Evolutionary conservation across 345 rosid species (phyloP), one percentile per base, ranked within the genome.

Genomic region (Reutealis trisperma): DNA sequence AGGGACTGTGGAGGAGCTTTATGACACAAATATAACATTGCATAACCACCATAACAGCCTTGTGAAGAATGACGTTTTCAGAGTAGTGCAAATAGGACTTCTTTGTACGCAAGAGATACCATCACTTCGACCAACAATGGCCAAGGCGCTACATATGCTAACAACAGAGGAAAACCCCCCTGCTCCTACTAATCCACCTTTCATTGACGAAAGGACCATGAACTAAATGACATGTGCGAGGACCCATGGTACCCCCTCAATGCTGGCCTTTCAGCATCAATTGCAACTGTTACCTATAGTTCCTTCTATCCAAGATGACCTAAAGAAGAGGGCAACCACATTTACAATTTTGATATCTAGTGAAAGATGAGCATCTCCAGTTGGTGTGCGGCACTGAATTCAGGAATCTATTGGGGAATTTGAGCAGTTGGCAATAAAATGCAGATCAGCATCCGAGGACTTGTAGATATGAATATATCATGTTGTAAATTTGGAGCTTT

Each of bases 121-220:
- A 18, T 79, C 90, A 19, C 84, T 92, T 74, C 79, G 97, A 66
- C 98, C 98, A 63, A 63, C 93, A 51, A 93, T 95, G 96, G 90
- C 93, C 2, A 91, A 85, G 85, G 90, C 78, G 67, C 84, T 93
- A 71, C 89, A 88, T 74, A 90, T 90, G 98, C 78, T 95, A 79
- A 86, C 77, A 71, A 89, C 91, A 75, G 90, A 86, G 73, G 96
- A 93, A 42, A 75, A 70, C 21, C 88, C 92, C 42, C 96, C 96
- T 44, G 77, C 82, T 62, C 96, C 99, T 9, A 75, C 90, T 13
- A 89, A 86, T 79, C 99, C 99, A 42, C 97, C 99, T 14, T 95
- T 95, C 75, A 86, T 87, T 62, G 99, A 93, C 52, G 97, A 92
- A 83, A 80, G 71, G 78, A 90, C 94, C 37, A 87, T 96, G 99